Conservation (phyloP, 73 alveolate genomes). For the Paramecium sexaurelia region DNA sequence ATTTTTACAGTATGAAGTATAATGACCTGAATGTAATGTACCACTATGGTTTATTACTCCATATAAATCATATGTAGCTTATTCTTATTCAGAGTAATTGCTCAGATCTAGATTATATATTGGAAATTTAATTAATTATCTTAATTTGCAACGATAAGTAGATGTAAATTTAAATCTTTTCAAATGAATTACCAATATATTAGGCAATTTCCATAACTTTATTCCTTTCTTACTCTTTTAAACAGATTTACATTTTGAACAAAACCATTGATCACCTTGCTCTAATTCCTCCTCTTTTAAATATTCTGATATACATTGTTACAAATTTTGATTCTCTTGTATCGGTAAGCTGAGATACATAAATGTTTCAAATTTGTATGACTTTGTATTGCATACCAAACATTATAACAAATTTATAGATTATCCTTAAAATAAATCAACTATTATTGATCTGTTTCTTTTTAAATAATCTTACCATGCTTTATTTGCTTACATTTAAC, state of each 20-base stretch:
- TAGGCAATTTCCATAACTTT: constrained; percentile 91
- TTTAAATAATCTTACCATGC: constrained; percentile 82
- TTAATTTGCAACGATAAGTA: constrained; percentile 79
- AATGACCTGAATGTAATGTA: constrained; percentile 88
- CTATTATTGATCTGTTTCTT: constrained; percentile 84
- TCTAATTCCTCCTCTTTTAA: constrained; percentile 86
- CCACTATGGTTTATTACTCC: constrained; percentile 93
- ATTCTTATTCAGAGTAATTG: constrained; percentile 78
- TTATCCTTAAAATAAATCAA: constrained; percentile 92
- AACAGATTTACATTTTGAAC: constrained; percentile 87
- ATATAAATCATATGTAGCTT: constrained; percentile 89
- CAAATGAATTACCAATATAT: constrained; percentile 86
- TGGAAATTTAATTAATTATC: constrained; percentile 85
- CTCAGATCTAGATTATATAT: constrained; percentile 80
- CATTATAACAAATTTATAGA: constrained; percentile 74
- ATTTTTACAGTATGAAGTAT: constrained; percentile 87
- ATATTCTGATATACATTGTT: constrained; percentile 75
- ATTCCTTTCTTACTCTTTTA: constrained; percentile 80
- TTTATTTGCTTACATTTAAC: constrained; percentile 67
- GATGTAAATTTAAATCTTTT: constrained; percentile 82
- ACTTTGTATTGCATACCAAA: constrained; percentile 69
- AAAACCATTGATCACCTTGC: constrained; percentile 83
- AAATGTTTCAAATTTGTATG: constrained; percentile 86
- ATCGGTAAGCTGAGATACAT: constrained; percentile 91
- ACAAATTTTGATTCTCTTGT: constrained; percentile 69